Evolutionary conservation across 2,329 filamentous ascomycete genomes (phyloP).

Genomic region (Talaromyces sp.): DNA sequence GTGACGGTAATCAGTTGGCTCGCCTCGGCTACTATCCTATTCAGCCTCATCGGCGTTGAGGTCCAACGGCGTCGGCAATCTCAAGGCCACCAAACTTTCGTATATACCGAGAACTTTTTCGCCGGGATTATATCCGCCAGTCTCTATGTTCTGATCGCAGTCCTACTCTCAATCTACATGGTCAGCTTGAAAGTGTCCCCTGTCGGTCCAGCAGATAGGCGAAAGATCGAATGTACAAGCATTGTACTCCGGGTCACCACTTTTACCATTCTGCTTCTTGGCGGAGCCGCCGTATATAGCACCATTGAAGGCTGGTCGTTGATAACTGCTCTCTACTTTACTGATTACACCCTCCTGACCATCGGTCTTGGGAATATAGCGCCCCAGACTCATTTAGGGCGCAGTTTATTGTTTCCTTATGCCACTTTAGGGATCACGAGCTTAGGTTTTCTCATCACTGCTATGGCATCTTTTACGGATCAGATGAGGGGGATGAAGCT

Average conservation of each 20-base stretch:
- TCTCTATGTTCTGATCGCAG: conserved; percentile 53
- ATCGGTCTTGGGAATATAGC: conserved; percentile 29
- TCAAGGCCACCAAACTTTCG: not conserved
- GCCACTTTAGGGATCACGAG: not conserved
- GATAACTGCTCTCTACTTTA: conserved; percentile 29
- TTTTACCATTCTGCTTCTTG: conserved; percentile 35
- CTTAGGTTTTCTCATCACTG: not conserved
- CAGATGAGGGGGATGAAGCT: not conserved
- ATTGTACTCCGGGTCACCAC: conserved; percentile 41
- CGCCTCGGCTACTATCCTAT: not conserved
- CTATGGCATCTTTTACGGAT: not conserved
- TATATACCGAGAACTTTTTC: conserved; percentile 51
- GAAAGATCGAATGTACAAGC: conserved; percentile 54
- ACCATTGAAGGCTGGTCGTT: conserved; percentile 29
- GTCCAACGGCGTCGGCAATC: not conserved
- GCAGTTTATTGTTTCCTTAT: conserved; percentile 27
- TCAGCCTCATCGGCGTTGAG: not conserved
- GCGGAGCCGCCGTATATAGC: conserved; percentile 33
- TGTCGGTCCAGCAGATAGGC: conserved; percentile 51
- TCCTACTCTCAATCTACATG: conserved; percentile 52
- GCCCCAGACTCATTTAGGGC: conserved; percentile 27
- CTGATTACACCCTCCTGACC: conserved; percentile 30
- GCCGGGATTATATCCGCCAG: conserved; percentile 55
- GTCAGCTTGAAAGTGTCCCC: conserved; percentile 50
- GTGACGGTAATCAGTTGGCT: not conserved